Base-by-base conservation (phyloP, 441 rosid species). In the Pelargonium fulgidum region DNA sequence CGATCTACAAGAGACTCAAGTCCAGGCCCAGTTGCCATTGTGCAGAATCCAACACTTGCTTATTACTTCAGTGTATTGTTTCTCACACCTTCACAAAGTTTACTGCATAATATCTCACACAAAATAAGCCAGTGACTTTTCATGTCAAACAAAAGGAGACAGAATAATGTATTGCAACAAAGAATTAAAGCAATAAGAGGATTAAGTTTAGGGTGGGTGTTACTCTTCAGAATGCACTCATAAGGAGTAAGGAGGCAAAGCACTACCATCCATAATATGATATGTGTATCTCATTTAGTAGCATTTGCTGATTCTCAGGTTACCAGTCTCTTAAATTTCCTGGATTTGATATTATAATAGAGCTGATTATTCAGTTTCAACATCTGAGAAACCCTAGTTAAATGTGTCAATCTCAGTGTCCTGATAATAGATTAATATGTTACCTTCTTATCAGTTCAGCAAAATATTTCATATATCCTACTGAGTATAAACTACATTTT, bases 1-100 rank as follows among this genome's bases (percentile, higher is more conserved):
- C 90, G 92, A 69, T 90, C 90, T 0, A 89, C 97, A 68, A 93
- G 90, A 69, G 92, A 83, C 72, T 93, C 97, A 9, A 91, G 91
- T 68, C 94, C 96, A 36, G 81, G 90, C 52, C 90, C 83, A 54
- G 78, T 65, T 19, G 94, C 77, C 97, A 93, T 92, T 13, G 29
- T 69, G 64, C 70, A 47, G 52, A 42, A 54, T 52, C 39, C 20
- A 64, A 50, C 19, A 10, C n/a, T 61, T 20, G 64, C 64, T 61
- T 61, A 3, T 29, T n/a, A 61, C 64, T 61, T 61, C 39, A n/a
- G 59, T n/a, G 8, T 7, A 52, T n/a, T 50, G 19, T 5, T 52
- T 52, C 59, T 52, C 19, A 1, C 19, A 9, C 20, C 59, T 52
- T 52, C 59, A 52, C 19, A 4, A 52, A 14, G 59, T 16, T 52